Conservation (phyloP, 192 early-diverging fungal species). For the Mortierella alpina region DNA sequence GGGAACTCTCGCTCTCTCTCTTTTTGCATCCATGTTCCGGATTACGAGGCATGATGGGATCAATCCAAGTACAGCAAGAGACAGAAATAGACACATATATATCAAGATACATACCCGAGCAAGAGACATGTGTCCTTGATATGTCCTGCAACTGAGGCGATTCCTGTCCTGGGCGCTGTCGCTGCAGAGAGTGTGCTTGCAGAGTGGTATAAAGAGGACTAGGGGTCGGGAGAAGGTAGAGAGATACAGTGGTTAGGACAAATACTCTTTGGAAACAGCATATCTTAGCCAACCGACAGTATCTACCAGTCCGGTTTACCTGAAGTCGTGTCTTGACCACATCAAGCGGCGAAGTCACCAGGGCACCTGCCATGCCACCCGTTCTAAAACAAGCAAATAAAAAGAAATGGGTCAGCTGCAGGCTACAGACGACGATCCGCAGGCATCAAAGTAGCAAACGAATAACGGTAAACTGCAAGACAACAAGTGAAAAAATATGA, state of each 20-base stretch:
- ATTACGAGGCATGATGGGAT: too few relatives aligned
- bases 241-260: background rate
- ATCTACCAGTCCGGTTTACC: conserved; percentile 48
- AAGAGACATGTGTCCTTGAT: conserved; percentile 63
- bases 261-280: background rate
- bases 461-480: background rate
- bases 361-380: conserved; percentile 85
- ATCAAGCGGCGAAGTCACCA: conserved; percentile 91
- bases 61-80: too few relatives aligned
- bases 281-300: background rate
- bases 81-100: background rate
- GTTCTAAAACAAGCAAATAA: conserved; percentile 52
- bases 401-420: background rate
- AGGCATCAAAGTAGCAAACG: background rate
- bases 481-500: background rate
- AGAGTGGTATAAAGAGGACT: conserved; percentile 44
- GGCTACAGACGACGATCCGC: background rate
- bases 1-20: too few relatives aligned
- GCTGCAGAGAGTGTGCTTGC: conserved; percentile 16
- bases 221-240: background rate
- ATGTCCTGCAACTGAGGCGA: conserved; percentile 54
- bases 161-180: conserved; percentile 19
- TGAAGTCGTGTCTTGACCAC: conserved; percentile 96
- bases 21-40: too few relatives aligned
- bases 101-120: conserved; percentile 47